Evolutionary conservation across 192 early-diverging fungal species (phyloP).

Genomic region (Borealophlyctis nickersoniae): DNA sequence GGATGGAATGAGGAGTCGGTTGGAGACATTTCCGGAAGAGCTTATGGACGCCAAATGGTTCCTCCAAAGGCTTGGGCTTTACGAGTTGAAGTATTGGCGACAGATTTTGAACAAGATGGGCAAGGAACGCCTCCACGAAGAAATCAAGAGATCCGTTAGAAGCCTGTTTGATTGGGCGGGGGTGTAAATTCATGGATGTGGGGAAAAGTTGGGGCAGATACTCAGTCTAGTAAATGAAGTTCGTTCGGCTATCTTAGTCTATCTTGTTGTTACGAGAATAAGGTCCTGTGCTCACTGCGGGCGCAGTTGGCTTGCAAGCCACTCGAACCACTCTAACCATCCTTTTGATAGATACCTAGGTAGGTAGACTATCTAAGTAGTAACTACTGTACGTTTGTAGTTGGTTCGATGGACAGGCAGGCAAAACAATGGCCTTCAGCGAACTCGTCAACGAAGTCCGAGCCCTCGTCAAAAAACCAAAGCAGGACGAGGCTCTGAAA

Average conservation of each 20-base stretch:
- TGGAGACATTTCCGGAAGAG: background rate
- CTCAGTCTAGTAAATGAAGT: no score
- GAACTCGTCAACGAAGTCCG: background rate
- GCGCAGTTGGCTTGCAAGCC: no score
- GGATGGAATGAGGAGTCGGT: background rate
- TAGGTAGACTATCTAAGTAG: no score
- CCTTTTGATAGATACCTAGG: no score
- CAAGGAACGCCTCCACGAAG: background rate
- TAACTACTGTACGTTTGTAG: background rate
- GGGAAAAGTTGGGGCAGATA: no score
- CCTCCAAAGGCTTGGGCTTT: background rate
- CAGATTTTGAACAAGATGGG: background rate
- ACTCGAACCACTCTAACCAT: no score
- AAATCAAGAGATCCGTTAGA: background rate
- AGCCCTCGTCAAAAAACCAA: background rate
- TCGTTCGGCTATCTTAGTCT: no score
- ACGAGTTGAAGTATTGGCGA: background rate
- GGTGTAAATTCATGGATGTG: no score
- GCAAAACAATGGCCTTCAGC: background rate
- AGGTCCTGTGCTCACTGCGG: no score
- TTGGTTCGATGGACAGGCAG: background rate
- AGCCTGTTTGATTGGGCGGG: background rate
- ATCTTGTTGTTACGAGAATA: no score
- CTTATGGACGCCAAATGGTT: background rate
- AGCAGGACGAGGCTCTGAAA: constrained; percentile 24